Evolutionary conservation across 768 basidiomycete species (phyloP), one percentile per base, ranked within the genome.

Genomic region (Phylloporus sp.): DNA sequence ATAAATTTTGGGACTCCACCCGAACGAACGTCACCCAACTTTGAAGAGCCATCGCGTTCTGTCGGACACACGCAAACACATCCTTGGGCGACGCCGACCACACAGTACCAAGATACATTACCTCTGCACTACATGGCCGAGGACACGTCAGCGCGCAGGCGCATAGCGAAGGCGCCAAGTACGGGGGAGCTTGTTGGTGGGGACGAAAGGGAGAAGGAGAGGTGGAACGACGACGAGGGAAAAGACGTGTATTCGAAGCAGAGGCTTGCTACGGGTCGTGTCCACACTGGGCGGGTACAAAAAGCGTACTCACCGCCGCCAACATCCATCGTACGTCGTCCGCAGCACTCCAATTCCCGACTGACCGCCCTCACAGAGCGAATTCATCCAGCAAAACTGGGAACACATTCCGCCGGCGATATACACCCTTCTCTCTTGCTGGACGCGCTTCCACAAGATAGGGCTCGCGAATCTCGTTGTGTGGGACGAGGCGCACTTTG

Each of bases 401-500:
- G 88, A 91, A 58, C 82, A 87, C 66, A 67, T 93, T 55, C 78
- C 85, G 0, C 87, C 93, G 7, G 78, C 85, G 48, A 73, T 92
- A 34, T 99, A 98, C 74, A 97, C 95, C 36, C 80, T 95, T 28
- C 82, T 97, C 40, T 86, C 93, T 11, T 94, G 95, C 75, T 92
- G 90, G 82, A 97, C 95, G 6, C 86, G 95, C 26, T 95, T 88
- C 70, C 88, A 95, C 76, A 81, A 86, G 60, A 99, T 99, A 42
- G 95, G 97, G 12, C 81, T 84, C 50, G 79, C 90, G 29, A 80
- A 87, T 63, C 66, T 80, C 57, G 95, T 99, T 70, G 84, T 98
- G 53, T 98, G 95, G 97, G 97, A 99, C 70, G 97, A 99, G 76
- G 95, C 97, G 34, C 97, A 99, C 71, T 99, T 98, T 71, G 97